These are phyloP conservation scores for Quercus robur DNA, from an alignment of 306 rosid species.

Conservation along the genomic window DNA sequence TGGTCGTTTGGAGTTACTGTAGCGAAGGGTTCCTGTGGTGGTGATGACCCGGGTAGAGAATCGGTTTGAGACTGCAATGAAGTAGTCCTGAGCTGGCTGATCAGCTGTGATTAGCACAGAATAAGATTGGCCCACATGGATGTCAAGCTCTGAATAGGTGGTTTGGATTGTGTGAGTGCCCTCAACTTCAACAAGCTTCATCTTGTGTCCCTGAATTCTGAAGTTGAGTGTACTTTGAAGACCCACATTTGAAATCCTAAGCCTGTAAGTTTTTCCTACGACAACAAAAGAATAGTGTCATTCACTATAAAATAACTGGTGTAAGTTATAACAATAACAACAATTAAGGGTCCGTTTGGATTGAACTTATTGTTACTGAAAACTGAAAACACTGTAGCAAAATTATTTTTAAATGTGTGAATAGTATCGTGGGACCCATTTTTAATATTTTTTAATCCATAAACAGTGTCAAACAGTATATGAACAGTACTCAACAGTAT, in stretches of 20 bases:
- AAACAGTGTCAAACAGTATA: too few species aligned
- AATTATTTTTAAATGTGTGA: too few species aligned
- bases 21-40: constrained; percentile 65
- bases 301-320: not conserved
- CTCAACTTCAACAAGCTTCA: constrained; percentile 88
- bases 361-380: too few species aligned
- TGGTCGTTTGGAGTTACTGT: constrained; percentile 53
- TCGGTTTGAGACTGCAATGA: constrained; percentile 65
- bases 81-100: constrained; percentile 69
- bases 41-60: constrained; percentile 49
- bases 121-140: constrained; percentile 89
- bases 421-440: too few species aligned
- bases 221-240: constrained; percentile 76
- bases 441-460: too few species aligned
- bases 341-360: not conserved
- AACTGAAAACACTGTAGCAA: too few species aligned
- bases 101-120: constrained; percentile 87
- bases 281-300: not conserved
- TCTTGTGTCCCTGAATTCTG: constrained; percentile 67
- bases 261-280: constrained; percentile 86
- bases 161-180: constrained; percentile 92
- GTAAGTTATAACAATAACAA: not conserved
- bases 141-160: constrained; percentile 66
- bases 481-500: too few species aligned
- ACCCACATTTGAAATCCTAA: constrained; percentile 88